Evolutionary conservation across 2,329 filamentous ascomycete species (phyloP), one percentile per base, ranked within the genome.

Genomic region (Cadophora luteo-olivacea): DNA sequence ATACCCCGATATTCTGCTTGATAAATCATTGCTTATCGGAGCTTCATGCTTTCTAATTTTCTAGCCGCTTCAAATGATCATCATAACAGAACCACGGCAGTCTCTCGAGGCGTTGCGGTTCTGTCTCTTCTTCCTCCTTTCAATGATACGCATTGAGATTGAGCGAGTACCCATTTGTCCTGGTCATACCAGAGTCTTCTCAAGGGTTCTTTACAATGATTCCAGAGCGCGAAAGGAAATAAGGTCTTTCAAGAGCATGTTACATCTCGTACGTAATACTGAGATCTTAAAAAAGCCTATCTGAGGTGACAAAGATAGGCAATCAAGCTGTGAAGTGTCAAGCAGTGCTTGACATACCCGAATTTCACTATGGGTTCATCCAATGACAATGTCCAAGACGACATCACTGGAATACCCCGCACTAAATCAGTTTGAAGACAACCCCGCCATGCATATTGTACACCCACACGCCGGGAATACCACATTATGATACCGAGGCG

Each of bases 341-440:
- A 29, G 29, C 5, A 29, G 29, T 29, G 29, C 29, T 29, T 29
- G 29, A 29, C 29, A 29, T 29, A 5, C 29, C 6, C 9, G 16
- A 54, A 16, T 25, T 3, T 29, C 29, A 32, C 19, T 32, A 16
- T n/a, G 14, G 19, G 0, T 19, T 33, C 16, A n/a, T 55, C 52
- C 25, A 55, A 33, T 55, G 3, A 55, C 32, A 33, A n/a, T n/a
- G 16, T 14, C 25, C 3, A n/a, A 9, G 14, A n/a, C 25, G 11
- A 33, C 52, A 55, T n/a, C 16, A 33, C 29, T 54, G 51, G 11
- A 54, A 25, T 54, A 32, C 52, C 52, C 52, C 52, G 52, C 52
- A 55, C 52, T 55, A 33, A 19, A 33, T n/a, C 29, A n/a, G 29
- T 25, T 55, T n/a, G 52, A n/a, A 16, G 25, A 19, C 51, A 54